Evolutionary conservation across 2,329 filamentous ascomycete species (phyloP).

Genomic region (Fusarium domesticum): DNA sequence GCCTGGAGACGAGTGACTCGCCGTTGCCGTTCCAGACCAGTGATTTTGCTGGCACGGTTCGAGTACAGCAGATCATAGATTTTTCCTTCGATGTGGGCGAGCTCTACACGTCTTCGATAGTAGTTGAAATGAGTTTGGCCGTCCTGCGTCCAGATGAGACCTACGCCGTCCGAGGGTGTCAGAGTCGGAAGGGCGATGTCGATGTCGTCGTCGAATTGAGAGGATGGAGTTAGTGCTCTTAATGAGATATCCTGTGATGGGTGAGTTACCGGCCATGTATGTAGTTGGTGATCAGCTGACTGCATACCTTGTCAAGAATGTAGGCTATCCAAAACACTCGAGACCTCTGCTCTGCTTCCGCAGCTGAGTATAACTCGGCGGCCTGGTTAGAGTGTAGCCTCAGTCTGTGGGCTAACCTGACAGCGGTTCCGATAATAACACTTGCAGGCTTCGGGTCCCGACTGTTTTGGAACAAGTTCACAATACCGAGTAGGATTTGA

Average conservation of each 20-base stretch:
- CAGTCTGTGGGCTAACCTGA: slow-evolving; percentile 38
- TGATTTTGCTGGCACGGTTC: slow-evolving; percentile 27
- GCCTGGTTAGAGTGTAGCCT: slow-evolving; percentile 34
- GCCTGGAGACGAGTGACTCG: slow-evolving; percentile 29
- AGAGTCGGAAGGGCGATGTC: slow-evolving; percentile 38
- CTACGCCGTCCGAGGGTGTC: slow-evolving; percentile 31
- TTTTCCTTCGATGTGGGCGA: slow-evolving; percentile 41
- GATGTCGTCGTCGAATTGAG: slow-evolving; percentile 40
- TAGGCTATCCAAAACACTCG: slow-evolving; percentile 44
- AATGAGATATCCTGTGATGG: slow-evolving; percentile 34
- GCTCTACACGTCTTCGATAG: slow-evolving; percentile 39
- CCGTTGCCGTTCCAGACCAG: slow-evolving; percentile 30
- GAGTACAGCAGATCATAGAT: slow-evolving; percentile 41
- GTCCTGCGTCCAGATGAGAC: slow-evolving; percentile 36
- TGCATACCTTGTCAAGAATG: slow-evolving; percentile 37
- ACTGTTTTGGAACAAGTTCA: slow-evolving; percentile 38
- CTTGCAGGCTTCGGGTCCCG: slow-evolving; percentile 37
- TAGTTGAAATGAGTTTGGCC: slow-evolving; percentile 36
- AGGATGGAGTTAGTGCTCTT: slow-evolving; percentile 36
- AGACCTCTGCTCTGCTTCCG: slow-evolving; percentile 34
- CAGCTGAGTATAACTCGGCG: slow-evolving; percentile 22
- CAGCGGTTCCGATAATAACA: slow-evolving; percentile 39
- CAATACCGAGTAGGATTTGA: slow-evolving; percentile 39
- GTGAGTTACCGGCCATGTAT: fast-evolving
- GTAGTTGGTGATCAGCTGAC: fast-evolving